phyloP scores from a whole-genome alignment of 2,329 filamentous ascomycete genomes.

The Didymella exigua region DNA sequence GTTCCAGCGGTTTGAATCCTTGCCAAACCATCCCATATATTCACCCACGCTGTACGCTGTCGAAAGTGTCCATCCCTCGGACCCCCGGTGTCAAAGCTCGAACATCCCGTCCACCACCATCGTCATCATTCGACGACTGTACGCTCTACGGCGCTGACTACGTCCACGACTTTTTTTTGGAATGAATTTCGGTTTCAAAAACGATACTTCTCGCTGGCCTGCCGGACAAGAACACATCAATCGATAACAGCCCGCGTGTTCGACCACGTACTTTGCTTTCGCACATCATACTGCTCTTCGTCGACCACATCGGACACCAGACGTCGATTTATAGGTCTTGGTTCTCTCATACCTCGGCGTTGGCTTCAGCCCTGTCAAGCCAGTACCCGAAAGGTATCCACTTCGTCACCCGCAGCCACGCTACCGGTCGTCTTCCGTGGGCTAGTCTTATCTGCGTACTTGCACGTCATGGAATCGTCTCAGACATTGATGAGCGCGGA shows the following conservation, averaged over 20 bases:
- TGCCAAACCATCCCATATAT: conserved; percentile 10
- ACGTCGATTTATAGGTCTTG: conserved; percentile 38
- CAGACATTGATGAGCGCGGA: conserved; percentile 55
- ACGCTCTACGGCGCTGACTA: conserved; percentile 3
- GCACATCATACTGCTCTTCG: conserved; percentile 27
- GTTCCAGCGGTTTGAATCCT: conserved; percentile 22
- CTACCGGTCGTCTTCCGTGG: conserved; percentile 33
- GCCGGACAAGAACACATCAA: conserved; percentile 55
- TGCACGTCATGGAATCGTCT: conserved; percentile 52
- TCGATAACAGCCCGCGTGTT: conserved; percentile 27
- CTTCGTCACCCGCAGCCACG: conserved; percentile 39
- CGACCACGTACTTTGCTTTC: background rate
- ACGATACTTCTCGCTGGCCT: conserved; percentile 51
- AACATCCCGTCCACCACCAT: conserved; percentile 16
- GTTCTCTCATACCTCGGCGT: conserved; percentile 27
- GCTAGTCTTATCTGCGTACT: conserved; percentile 41
- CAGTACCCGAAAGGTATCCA: conserved; percentile 31
- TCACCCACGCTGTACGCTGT: conserved; percentile 27
- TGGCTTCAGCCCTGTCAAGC: conserved; percentile 37
- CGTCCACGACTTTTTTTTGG: conserved; percentile 24
- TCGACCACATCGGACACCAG: conserved; percentile 23
- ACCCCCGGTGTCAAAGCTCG: conserved; percentile 19
- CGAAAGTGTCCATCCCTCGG: conserved; percentile 21
- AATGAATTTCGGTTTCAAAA: conserved; percentile 51
- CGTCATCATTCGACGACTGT: conserved; percentile 5